Conservation (phyloP, 106 monocot genomes). For the Iris macrosiphon region DNA sequence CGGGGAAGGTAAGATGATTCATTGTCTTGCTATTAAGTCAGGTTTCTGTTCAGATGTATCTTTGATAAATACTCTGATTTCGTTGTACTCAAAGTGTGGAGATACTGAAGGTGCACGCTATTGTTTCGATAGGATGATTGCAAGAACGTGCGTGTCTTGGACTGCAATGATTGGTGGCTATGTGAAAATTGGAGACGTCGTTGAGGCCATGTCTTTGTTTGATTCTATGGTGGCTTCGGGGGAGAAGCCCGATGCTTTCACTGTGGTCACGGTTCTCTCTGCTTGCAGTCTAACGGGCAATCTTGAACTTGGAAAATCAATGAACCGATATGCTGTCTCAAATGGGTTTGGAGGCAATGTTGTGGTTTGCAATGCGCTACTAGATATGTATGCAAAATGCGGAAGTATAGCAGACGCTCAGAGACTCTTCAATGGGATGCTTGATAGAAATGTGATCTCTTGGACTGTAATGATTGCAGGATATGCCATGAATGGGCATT, state of each 20-base stretch:
- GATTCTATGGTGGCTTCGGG: conserved; percentile 20
- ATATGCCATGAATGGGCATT: conserved; percentile 30
- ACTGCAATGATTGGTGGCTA: conserved; percentile 25
- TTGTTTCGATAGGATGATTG: conserved; percentile 18
- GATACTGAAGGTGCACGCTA: conserved; percentile 14
- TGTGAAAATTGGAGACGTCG: conserved; percentile 14
- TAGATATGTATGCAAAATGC: conserved; percentile 46
- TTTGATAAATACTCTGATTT: conserved; percentile 25
- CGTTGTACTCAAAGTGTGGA: conserved; percentile 28
- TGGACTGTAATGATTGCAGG: conserved; percentile 41
- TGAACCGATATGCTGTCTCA: conserved; percentile 15
- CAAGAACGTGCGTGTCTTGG: conserved; percentile 32
- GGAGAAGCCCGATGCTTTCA: conserved; percentile 27
- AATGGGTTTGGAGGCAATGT: conserved; percentile 14
- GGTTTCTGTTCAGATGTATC: conserved; percentile 21
- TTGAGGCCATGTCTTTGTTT: conserved; percentile 16
- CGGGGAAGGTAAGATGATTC: conserved; percentile 19
- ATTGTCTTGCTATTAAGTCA: conserved; percentile 19
- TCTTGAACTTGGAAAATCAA: conserved; percentile 26
- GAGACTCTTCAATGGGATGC: conserved; percentile 25
- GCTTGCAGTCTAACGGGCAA: conserved; percentile 26
- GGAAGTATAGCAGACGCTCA: conserved; percentile 20
- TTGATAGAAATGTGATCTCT: conserved; percentile 23
- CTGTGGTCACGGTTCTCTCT: conserved; percentile 30
- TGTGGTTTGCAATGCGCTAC: conserved; percentile 22